phyloP scores from a whole-genome alignment of 768 basidiomycete genomes.

The Amylocystis lapponica region DNA sequence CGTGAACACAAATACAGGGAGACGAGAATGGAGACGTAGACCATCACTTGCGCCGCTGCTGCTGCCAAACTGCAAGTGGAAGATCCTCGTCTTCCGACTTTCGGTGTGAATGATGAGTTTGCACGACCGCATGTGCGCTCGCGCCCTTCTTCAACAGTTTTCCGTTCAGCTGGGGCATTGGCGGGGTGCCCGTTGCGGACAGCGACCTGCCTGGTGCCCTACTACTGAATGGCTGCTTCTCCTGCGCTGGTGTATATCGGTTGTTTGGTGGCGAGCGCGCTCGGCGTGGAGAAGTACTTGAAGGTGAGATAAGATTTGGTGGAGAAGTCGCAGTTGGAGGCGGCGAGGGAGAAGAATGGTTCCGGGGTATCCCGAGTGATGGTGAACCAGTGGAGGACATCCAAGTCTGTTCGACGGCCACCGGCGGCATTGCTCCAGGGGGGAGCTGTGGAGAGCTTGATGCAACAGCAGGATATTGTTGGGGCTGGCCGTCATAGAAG shows the following conservation, averaged over 20 bases:
- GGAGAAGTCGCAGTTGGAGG: slow-evolving; percentile 26
- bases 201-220: slow-evolving; percentile 59
- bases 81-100: slow-evolving; percentile 72
- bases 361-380: slow-evolving; percentile 17
- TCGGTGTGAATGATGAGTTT: slow-evolving; percentile 36
- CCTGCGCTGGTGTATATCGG: slow-evolving; percentile 30
- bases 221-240: slow-evolving; percentile 22
- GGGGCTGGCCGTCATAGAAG: slow-evolving; percentile 25
- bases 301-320: slow-evolving; percentile 19
- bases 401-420: slow-evolving; percentile 27
- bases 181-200: slow-evolving; percentile 55
- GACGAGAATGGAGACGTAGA: background rate
- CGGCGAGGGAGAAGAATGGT: slow-evolving; percentile 29
- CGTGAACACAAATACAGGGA: background rate
- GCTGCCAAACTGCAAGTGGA: slow-evolving; percentile 75
- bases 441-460: slow-evolving; percentile 40
- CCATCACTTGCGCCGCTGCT: slow-evolving; percentile 47
- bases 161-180: slow-evolving; percentile 40
- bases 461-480: slow-evolving; percentile 19
- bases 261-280: slow-evolving; percentile 52
- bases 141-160: slow-evolving; percentile 54
- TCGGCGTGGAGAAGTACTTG: slow-evolving; percentile 32
- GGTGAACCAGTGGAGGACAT: slow-evolving; percentile 27
- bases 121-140: slow-evolving; percentile 56
- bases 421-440: slow-evolving; percentile 60